Evolutionary conservation across 1,284 basidiomycete genomes (phyloP).

Genomic region (Cryptococcus hybrid): DNA sequence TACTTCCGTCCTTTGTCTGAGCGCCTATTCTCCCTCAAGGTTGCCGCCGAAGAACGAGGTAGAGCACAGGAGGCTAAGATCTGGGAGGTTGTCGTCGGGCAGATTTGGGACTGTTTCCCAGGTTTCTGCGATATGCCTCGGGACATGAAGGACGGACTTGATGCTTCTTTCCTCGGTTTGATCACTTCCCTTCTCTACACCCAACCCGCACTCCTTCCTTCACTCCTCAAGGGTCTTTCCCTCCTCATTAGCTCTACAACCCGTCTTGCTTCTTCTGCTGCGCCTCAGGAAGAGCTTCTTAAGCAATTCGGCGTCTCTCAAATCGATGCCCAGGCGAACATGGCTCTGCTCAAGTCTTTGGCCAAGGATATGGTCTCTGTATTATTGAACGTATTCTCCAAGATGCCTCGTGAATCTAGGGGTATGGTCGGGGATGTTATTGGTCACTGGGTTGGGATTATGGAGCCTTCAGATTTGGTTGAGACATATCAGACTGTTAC

Average conservation of each 20-base stretch:
- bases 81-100: slow-evolving; percentile 87
- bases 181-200: slow-evolving; percentile 87
- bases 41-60: slow-evolving; percentile 65
- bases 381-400: slow-evolving; percentile 95
- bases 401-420: slow-evolving; percentile 70
- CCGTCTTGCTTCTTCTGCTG: slow-evolving; percentile 52
- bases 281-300: slow-evolving; percentile 53
- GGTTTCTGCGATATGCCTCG: slow-evolving; percentile 73
- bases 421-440: slow-evolving; percentile 88
- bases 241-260: slow-evolving; percentile 67
- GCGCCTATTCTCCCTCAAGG: slow-evolving; percentile 83
- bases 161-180: slow-evolving; percentile 74
- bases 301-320: slow-evolving; percentile 57
- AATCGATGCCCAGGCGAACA: slow-evolving; percentile 64
- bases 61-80: slow-evolving; percentile 84
- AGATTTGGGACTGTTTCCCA: slow-evolving; percentile 76
- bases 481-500: slow-evolving; percentile 80
- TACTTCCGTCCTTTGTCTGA: slow-evolving; percentile 95
- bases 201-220: slow-evolving; percentile 77
- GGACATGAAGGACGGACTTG: slow-evolving; percentile 74
- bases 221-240: slow-evolving; percentile 78
- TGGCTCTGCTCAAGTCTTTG: slow-evolving; percentile 72
- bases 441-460: slow-evolving; percentile 78
- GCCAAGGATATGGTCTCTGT: slow-evolving; percentile 92
- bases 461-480: slow-evolving; percentile 70